A percentile compares a stretch with the other conserved stretches of the same genome.
Evolutionary conservation across 23 red algal genomes (phyloP).

Genomic region (Cyanidium caldarium): DNA sequence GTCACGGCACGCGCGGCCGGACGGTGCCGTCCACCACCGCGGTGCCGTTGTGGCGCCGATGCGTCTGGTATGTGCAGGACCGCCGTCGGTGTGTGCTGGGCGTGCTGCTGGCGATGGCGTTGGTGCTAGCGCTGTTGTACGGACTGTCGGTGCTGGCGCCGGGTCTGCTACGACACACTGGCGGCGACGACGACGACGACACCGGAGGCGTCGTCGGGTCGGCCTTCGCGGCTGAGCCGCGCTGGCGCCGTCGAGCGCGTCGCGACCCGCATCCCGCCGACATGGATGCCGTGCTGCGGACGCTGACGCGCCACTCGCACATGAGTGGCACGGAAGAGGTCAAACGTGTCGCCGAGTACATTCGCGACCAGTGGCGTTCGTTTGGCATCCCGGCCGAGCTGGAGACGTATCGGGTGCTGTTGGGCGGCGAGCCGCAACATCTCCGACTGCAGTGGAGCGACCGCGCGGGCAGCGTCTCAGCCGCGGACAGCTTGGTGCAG

Average conservation of each 20-base stretch:
- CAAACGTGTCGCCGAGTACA: not conserved
- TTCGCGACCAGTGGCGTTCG: constrained; percentile 1
- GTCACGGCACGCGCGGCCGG: not conserved
- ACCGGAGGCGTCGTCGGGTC: not conserved
- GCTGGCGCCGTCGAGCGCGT: not conserved
- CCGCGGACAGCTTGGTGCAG: not conserved
- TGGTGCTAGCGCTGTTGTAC: not conserved
- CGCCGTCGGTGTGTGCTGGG: not conserved
- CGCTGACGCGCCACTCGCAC: not conserved
- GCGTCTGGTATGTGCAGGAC: not conserved
- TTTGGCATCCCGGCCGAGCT: not conserved
- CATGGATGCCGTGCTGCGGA: not conserved
- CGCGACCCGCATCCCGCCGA: not conserved
- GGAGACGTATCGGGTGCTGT: not conserved
- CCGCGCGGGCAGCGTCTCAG: not conserved
- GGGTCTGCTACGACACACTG: not conserved
- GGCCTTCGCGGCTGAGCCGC: not conserved
- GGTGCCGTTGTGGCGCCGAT: not conserved
- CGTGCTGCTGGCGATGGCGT: not conserved
- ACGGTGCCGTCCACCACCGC: not conserved
- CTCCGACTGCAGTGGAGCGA: not conserved
- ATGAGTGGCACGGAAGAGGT: not conserved
- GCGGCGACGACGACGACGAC: not conserved
- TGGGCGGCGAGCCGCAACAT: not conserved
- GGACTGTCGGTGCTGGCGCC: not conserved